A percentile compares a stretch with the other conserved stretches of the same genome.
Conservation (phyloP, 2,329 filamentous ascomycete genomes). For the Fusarium clavum region DNA sequence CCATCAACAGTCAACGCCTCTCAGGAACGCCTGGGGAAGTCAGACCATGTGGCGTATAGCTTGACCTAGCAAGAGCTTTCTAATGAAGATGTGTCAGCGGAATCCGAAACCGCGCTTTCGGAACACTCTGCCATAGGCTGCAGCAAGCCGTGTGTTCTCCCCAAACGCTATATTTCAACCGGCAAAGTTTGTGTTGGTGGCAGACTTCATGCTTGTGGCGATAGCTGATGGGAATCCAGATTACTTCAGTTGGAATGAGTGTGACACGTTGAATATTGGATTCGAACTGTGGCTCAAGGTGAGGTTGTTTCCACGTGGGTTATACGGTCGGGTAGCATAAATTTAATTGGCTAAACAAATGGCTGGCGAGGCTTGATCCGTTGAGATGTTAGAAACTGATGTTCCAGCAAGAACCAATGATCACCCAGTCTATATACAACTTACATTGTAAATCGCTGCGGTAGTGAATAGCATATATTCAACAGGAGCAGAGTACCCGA, state of each 20-base stretch:
- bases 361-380: not conserved
- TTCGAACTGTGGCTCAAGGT: not conserved
- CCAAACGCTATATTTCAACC: too few species aligned
- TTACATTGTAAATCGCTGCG: too few species aligned
- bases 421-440: not conserved
- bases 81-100: not conserved
- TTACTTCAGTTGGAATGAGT: not conserved
- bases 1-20: not conserved
- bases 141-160: too few species aligned
- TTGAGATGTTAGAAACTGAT: not conserved
- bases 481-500: too few species aligned
- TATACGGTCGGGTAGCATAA: not conserved
- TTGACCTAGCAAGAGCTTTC: not conserved
- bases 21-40: rapidly evolving
- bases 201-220: not conserved
- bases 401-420: not conserved
- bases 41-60: not conserved
- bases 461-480: too few species aligned
- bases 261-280: too few species aligned
- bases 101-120: too few species aligned
- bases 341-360: not conserved
- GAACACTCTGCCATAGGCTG: not conserved
- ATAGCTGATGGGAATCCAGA: not conserved
- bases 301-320: not conserved
- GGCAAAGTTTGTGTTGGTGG: not conserved